Conservation (phyloP, 208 protist species). For the Leishmania lainsoni region DNA sequence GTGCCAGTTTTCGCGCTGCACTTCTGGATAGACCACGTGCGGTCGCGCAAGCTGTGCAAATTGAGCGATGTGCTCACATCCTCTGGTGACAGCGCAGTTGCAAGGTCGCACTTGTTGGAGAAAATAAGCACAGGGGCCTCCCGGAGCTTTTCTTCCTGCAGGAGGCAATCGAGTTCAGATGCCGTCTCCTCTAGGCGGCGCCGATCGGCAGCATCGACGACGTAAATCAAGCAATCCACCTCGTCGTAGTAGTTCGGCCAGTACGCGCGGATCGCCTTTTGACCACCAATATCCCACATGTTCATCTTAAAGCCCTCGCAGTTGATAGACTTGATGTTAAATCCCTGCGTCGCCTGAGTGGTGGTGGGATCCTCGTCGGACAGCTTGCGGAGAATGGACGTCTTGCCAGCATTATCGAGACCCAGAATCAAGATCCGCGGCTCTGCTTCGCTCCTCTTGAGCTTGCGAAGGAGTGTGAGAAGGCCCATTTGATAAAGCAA, state of each 20-base stretch:
- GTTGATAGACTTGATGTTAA: conserved; percentile 98
- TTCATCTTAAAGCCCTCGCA: conserved; percentile 97
- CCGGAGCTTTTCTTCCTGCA: conserved; percentile 95
- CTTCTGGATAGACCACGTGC: conserved; percentile 92
- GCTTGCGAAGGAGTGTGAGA: conserved; percentile 91
- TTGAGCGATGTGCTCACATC: conserved; percentile 87
- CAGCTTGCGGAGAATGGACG: conserved; percentile 96
- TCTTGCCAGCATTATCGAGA: conserved; percentile 99
- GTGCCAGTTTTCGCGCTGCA: conserved; percentile 93
- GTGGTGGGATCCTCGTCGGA: conserved; percentile 95
- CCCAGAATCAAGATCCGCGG: conserved; percentile 96
- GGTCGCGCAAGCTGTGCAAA: conserved; percentile 86
- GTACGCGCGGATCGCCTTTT: conserved; percentile 97
- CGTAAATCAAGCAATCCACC: conserved; percentile 96
- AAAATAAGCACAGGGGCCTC: conserved; percentile 96
- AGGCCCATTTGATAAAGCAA: conserved; percentile 91
- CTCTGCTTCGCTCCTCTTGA: conserved; percentile 95
- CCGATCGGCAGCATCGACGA: conserved; percentile 95
- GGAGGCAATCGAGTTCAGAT: conserved; percentile 90
- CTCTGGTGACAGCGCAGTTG: conserved; percentile 82
- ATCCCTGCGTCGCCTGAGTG: conserved; percentile 97
- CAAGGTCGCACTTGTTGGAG: conserved; percentile 98
- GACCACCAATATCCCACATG: conserved; percentile 98
- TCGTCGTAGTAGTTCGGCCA: conserved; percentile 98
- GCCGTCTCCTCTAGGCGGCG: conserved; percentile 95